Conservation (phyloP, 73 alveolate genomes). For the Paramecium tetraurelia region DNA sequence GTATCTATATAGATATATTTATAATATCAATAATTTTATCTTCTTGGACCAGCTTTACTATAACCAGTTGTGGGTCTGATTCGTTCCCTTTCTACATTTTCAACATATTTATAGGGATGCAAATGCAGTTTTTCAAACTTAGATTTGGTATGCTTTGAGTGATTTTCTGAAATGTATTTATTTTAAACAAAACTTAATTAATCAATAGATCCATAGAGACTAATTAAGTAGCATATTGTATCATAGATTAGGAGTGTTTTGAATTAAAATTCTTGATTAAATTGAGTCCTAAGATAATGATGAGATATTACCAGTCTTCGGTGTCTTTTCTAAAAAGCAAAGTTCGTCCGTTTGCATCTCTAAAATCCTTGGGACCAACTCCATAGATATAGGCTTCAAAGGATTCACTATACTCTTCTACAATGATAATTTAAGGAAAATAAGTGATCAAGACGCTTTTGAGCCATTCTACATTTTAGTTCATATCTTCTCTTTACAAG, state of each 20-base stretch:
- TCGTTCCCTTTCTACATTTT: constrained; percentile 12
- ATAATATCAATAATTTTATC: neutral
- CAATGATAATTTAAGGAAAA: neutral
- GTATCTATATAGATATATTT: neutral
- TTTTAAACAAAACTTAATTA: neutral
- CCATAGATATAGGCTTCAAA: constrained; percentile 43
- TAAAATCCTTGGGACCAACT: constrained; percentile 23
- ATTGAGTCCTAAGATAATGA: neutral
- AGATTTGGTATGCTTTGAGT: neutral
- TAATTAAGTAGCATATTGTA: constrained; percentile 13
- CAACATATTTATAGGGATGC: constrained; percentile 25
- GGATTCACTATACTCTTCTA: neutral
- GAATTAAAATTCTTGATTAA: neutral
- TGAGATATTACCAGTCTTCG: neutral
- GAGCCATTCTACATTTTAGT: constrained; percentile 25
- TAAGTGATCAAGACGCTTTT: neutral
- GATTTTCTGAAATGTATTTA: neutral
- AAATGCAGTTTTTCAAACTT: neutral
- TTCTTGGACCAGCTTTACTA: neutral
- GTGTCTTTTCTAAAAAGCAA: neutral
- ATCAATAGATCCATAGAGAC: constrained; percentile 3
- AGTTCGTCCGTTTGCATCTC: constrained; percentile 18
- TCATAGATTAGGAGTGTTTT: neutral
- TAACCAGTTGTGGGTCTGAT: constrained; percentile 44
- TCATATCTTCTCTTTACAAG: neutral